phyloP scores from a whole-genome alignment of 2,329 filamentous ascomycete species.

The Monascus ruber region DNA sequence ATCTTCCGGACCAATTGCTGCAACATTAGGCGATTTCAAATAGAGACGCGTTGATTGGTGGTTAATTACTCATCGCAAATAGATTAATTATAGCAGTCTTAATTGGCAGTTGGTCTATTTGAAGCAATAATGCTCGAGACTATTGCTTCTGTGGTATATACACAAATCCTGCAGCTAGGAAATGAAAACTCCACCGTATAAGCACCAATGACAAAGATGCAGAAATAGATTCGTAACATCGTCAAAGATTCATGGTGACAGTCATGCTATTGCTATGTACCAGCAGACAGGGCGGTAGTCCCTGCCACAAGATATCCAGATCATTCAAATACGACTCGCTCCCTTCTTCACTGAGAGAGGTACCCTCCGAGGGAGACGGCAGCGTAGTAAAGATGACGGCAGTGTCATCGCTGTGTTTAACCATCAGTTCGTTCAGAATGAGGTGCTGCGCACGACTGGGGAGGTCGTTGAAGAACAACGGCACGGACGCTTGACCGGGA shows the following conservation, averaged over 20 bases:
- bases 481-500: slow-evolving; percentile 50
- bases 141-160: no score
- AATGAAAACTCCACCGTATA: no score
- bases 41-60: no score
- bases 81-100: no score
- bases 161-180: no score
- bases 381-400: slow-evolving; percentile 75
- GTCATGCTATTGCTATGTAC: slow-evolving; percentile 86
- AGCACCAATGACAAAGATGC: not conserved
- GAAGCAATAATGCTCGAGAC: no score
- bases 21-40: no score
- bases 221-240: slow-evolving; percentile 4
- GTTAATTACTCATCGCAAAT: no score
- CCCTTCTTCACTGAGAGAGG: slow-evolving; percentile 56
- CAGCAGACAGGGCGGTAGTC: slow-evolving; percentile 62
- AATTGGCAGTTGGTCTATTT: no score
- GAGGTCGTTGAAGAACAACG: slow-evolving; percentile 75
- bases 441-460: slow-evolving; percentile 75
- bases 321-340: slow-evolving; percentile 66
- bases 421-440: slow-evolving; percentile 76
- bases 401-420: slow-evolving; percentile 54
- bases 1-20: no score
- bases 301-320: slow-evolving; percentile 66
- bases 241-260: slow-evolving; percentile 46
- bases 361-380: slow-evolving; percentile 69